These are phyloP conservation scores for Saccharomyces paradoxus DNA, from an alignment of 805 yeast species.

Conservation along the genomic window DNA sequence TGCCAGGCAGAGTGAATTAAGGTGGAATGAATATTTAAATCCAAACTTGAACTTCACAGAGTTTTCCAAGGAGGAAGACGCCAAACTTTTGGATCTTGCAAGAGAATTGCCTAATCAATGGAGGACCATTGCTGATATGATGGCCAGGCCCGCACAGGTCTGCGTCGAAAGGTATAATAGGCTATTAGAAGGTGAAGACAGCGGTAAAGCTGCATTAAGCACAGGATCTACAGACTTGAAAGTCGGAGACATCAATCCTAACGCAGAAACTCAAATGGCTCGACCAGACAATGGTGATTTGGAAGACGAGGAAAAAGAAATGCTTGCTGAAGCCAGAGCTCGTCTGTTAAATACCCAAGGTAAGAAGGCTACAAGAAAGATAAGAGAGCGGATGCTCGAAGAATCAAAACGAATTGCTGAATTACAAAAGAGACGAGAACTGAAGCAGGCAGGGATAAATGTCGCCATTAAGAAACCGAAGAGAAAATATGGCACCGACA, in stretches of 20 bases:
- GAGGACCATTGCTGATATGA: conserved; percentile 76
- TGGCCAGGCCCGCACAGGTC: conserved; percentile 80
- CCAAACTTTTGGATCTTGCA: conserved; percentile 55
- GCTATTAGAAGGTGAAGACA: conserved; percentile 33
- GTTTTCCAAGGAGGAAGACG: conserved; percentile 77
- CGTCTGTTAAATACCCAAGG: conserved; percentile 89
- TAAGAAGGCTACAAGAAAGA: conserved; percentile 85
- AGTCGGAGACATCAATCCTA: conserved; percentile 54
- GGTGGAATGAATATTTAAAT: conserved; percentile 86
- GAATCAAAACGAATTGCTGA: conserved; percentile 71
- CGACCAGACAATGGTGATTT: conserved; percentile 70
- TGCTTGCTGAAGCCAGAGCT: conserved; percentile 91
- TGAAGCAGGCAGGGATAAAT: conserved; percentile 70
- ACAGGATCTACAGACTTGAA: conserved; percentile 23
- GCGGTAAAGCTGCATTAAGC: conserved; percentile 32
- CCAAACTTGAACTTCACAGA: conserved; percentile 57
- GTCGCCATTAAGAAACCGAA: conserved; percentile 42
- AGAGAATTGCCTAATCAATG: conserved; percentile 83
- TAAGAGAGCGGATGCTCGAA: conserved; percentile 71
- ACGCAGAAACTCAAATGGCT: conserved; percentile 74
- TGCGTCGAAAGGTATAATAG: conserved; percentile 80
- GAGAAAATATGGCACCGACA: conserved; percentile 48
- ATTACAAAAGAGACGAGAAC: conserved; percentile 70
- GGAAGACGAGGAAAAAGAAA: conserved; percentile 84
- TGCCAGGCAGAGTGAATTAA: conserved; percentile 83